Evolutionary conservation across 371 early-diverging fungal genomes (phyloP), one percentile per base, ranked within the genome.

Genomic region (Smittium culicis): DNA sequence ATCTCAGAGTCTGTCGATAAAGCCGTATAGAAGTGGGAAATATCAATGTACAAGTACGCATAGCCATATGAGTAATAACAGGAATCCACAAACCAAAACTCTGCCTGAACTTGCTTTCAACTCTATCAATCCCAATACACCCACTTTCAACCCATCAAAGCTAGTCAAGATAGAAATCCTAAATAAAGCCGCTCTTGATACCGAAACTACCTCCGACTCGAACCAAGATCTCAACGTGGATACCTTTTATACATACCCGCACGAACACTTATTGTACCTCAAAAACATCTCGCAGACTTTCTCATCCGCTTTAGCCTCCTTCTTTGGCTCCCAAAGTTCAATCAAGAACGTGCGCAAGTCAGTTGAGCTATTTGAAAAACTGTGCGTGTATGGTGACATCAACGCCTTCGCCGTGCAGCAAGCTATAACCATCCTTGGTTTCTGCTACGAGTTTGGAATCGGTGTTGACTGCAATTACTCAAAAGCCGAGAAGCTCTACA

Each of bases 371-470:
- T 33, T 63, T 63, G n/a, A 24, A 32, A n/a, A n/a, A 2, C 14
- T 63, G 11, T 60, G n/a, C n/a, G n/a, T 32, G 11, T 32, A 11
- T n/a, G 31, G 34, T 34, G 35, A 63, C n/a, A 11, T 33, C 5
- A 33, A 63, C 5, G 20, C 24, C 63, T 34, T 34, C 14, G 63
- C 35, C 14, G 63, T 63, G 20, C 63, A 63, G 33, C 63, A 63
- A 54, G 66, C 60, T 5, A 33, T 35, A 28, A 59, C 66, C 5
- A 55, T 83, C 0, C 75, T 86, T 30, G 87, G 84, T 24, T 86
- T 86, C 64, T 86, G 87, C 67, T 80, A 80, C 73, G 96, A 95
- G 70, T 91, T 91, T 77, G 91, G 89, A 0, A 75, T 89, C 11
- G 91, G 90, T 3, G 69, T 79, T 2, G 65, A 69, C 5, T 74